Evolutionary conservation across 306 rosid genomes (phyloP).

Genomic region (Glycine latifolia): DNA sequence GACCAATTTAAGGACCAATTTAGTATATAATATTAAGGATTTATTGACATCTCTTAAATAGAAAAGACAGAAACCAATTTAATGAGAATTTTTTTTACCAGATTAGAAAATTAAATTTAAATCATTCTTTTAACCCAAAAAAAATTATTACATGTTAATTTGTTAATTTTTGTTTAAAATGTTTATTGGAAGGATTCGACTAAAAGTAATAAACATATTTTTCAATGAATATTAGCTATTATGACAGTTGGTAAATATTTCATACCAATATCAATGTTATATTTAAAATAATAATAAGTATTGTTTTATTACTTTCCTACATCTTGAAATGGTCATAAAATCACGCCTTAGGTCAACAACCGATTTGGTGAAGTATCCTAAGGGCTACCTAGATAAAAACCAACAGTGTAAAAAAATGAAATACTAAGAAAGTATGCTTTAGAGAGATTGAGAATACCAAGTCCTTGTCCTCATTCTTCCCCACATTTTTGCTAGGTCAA

Average conservation of each 20-base stretch:
- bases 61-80: no score
- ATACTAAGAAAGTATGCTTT: slow-evolving; percentile 7
- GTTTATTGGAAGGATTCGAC: no score
- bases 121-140: background rate
- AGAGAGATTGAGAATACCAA: slow-evolving; percentile 25
- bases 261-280: no score
- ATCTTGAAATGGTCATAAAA: slow-evolving; percentile 25
- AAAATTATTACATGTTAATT: no score
- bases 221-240: no score
- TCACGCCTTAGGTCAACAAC: slow-evolving; percentile 9
- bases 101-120: background rate
- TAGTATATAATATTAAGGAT: no score
- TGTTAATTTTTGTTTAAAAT: no score
- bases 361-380: slow-evolving; percentile 42
- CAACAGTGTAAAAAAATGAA: background rate
- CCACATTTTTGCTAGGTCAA: slow-evolving; percentile 52
- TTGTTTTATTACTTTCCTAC: background rate
- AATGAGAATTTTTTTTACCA: no score
- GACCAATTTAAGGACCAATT: no score
- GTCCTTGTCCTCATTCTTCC: slow-evolving; percentile 43
- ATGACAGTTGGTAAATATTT: no score
- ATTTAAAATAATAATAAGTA: background rate
- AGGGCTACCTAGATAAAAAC: slow-evolving; percentile 12
- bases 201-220: no score
- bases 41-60: no score